phyloP scores from a whole-genome alignment of 2,329 filamentous ascomycete species.

The Stachybotrys chartarum region DNA sequence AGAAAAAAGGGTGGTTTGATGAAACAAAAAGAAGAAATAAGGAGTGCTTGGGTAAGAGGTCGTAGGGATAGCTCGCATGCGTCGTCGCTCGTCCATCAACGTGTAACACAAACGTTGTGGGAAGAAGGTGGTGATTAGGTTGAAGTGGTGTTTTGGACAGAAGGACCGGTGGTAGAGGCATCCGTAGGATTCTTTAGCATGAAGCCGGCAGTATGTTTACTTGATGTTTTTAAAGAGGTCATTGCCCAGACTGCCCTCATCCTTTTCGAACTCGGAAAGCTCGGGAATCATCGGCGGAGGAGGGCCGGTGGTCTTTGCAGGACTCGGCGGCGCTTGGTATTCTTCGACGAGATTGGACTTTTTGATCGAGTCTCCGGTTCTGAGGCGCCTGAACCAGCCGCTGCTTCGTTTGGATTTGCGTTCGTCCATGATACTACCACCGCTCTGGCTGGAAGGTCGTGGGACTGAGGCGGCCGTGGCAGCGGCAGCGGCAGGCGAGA shows the following conservation, averaged over 20 bases:
- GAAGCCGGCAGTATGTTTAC: constrained; percentile 32
- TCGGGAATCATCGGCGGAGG: constrained; percentile 57
- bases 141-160: constrained; percentile 5
- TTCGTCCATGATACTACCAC: constrained; percentile 40
- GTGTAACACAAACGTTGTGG: constrained; percentile 14
- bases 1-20: background rate
- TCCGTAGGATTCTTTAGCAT: constrained; percentile 1
- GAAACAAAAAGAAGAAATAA: constrained; percentile 6
- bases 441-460: constrained; percentile 44
- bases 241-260: constrained; percentile 38
- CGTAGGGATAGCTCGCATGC: constrained; percentile 12
- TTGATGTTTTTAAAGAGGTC: constrained; percentile 56
- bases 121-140: constrained; percentile 12
- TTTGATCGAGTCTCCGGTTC: constrained; percentile 24
- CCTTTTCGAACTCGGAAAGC: constrained; percentile 42
- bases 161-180: constrained; percentile 9
- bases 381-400: constrained; percentile 52
- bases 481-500: background rate
- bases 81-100: constrained; percentile 17
- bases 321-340: constrained; percentile 13
- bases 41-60: constrained; percentile 8
- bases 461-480: constrained; percentile 18
- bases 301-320: constrained; percentile 35
- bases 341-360: constrained; percentile 36
- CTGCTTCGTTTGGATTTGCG: constrained; percentile 49